Evolutionary conservation across 202 grass and related monocot genomes (phyloP), one percentile per base, ranked within the genome.

Genomic region (Schoenoplectus triqueter): DNA sequence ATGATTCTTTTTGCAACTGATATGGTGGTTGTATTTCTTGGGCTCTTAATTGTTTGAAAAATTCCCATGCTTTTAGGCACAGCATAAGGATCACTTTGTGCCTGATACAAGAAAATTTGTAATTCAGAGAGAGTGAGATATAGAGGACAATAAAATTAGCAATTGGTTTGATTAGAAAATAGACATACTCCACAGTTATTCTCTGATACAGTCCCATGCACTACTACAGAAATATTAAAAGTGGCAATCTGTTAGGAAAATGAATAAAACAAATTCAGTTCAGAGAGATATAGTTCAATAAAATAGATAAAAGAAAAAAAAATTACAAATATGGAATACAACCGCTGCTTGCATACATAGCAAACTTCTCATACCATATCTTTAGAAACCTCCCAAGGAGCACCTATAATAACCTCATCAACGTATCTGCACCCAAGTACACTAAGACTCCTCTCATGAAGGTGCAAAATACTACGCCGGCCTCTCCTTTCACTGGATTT

Each of bases 331-430:
- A 66, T 21, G 41, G 45, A 19, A 31, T 5, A 51, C 66, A 62
- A 49, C 8, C 48, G 31, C 14, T 54, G 66, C 62, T 69, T 42
- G 13, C 62, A 22, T 17, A 46, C 6, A 31, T 31, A 51, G 22
- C 64, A 77, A 73, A 44, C 14, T 79, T 62, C 31, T 76, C 84
- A 66, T 89, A 93, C 94, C 94, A 93, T 93, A 86, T 97, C 94
- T 89, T 86, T 93, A 1, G 91, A 93, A 87, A 97, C 89, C 80
- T 93, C 89, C 94, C 89, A 90, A 84, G 94, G 94, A 54, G 93
- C 89, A 1, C 93, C 93, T 73, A 96, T 96, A 69, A 96, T 96
- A 86, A 96, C 91, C 89, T 97, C 94, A 15, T 97, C 94, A 22
- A 97, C 94, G 77, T 97, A 97, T 63, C 91, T 90, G 68, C 91